These are phyloP conservation scores for Haberlea rhodopensis DNA, from an alignment of 257 asterid species.

Conservation along the genomic window DNA sequence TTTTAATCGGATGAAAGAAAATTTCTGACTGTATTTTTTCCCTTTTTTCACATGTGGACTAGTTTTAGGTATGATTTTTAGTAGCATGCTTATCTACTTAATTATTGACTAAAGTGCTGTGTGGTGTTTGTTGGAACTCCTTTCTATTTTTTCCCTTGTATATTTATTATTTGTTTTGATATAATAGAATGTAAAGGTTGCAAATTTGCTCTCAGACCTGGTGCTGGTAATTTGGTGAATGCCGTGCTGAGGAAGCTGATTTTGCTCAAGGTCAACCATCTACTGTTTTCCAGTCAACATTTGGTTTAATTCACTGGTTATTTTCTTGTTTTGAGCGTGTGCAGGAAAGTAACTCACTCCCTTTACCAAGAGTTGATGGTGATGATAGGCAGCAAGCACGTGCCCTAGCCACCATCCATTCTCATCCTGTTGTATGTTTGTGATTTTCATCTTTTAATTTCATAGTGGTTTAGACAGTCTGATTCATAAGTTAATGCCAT, in stretches of 20 bases:
- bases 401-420: slow-evolving; percentile 76
- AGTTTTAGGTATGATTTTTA: not conserved
- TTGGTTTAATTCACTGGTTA: slow-evolving; percentile 24
- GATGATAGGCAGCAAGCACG: slow-evolving; percentile 91
- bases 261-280: slow-evolving; percentile 58
- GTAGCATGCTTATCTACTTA: slow-evolving; percentile 1
- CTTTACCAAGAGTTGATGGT: slow-evolving; percentile 72
- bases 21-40: not conserved
- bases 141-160: slow-evolving; percentile 20
- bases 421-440: slow-evolving; percentile 91
- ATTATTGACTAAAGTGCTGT: not conserved
- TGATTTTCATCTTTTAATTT: slow-evolving; percentile 18
- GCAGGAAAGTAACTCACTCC: slow-evolving; percentile 73
- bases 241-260: slow-evolving; percentile 84
- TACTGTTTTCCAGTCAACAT: slow-evolving; percentile 14
- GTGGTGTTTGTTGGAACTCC: slow-evolving; percentile 23
- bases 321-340: slow-evolving; percentile 26
- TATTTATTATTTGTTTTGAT: slow-evolving; percentile 19
- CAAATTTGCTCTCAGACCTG: slow-evolving; percentile 85
- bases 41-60: not conserved
- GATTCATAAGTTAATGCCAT: not conserved
- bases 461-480: not conserved
- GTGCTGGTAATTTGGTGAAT: slow-evolving; percentile 94
- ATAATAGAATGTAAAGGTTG: slow-evolving; percentile 84
- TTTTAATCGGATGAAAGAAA: not conserved